Percentiles rank a stretch among this genome's conserved stretches.
These are phyloP conservation scores for Exidia glandulosa DNA, from an alignment of 768 basidiomycete genomes.

Conservation along the genomic window DNA sequence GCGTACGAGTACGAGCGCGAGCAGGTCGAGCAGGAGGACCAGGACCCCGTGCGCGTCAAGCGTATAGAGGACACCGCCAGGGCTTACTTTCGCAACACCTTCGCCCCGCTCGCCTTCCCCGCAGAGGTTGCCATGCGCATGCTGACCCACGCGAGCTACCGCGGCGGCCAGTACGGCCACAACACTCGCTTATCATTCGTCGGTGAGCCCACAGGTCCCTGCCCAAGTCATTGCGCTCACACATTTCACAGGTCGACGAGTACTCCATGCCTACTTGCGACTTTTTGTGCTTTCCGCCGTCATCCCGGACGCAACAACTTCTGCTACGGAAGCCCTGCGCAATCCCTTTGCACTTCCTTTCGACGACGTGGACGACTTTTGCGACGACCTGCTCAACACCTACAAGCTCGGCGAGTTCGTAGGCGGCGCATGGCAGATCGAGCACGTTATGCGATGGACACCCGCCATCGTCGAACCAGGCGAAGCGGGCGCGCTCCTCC, in stretches of 20 bases:
- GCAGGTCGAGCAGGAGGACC: not conserved
- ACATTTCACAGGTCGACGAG: slow-evolving; percentile 50
- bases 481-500: slow-evolving; percentile 25
- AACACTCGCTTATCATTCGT: slow-evolving; percentile 64
- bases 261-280: slow-evolving; percentile 62
- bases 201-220: slow-evolving; percentile 34
- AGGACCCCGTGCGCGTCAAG: not conserved
- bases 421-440: slow-evolving; percentile 64
- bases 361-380: slow-evolving; percentile 45
- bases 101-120: slow-evolving; percentile 58
- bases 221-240: not conserved
- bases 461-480: slow-evolving; percentile 35
- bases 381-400: slow-evolving; percentile 50
- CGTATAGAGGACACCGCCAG: not conserved
- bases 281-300: slow-evolving; percentile 49
- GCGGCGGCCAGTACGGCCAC: slow-evolving; percentile 50
- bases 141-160: slow-evolving; percentile 70
- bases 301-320: slow-evolving; percentile 15
- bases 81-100: slow-evolving; percentile 38
- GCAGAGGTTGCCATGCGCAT: slow-evolving; percentile 59
- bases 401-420: slow-evolving; percentile 64
- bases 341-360: slow-evolving; percentile 28
- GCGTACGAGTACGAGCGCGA: not conserved
- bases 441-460: slow-evolving; percentile 64
- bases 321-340: not conserved